Evolutionary conservation across 2,329 filamentous ascomycete genomes (phyloP), one percentile per base, ranked within the genome.

Genomic region (Zarea fungicola): DNA sequence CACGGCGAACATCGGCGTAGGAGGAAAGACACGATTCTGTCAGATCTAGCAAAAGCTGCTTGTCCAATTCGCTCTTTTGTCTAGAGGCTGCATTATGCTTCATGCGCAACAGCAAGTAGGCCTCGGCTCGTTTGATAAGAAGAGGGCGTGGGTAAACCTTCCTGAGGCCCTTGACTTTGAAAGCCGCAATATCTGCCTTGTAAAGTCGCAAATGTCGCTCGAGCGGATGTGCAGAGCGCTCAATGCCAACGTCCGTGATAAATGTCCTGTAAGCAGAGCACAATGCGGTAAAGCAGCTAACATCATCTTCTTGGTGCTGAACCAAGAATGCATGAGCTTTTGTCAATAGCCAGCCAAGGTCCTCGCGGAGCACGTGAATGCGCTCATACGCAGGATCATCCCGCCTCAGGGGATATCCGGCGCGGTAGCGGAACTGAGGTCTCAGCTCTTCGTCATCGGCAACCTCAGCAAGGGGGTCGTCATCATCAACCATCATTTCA

Each of bases 211-310:
- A 81, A 13, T 97, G 84, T 18, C 93, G 80, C 64, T 99, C 93
- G 9, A 97, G 74, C 2, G 95, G 88, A 64, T 96, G 93, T 0
- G 93, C 92, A 16, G 92, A 96, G 52, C 92, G 80, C 68, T 99
- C 93, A 52, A 96, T 95, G 16, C 95, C 93, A 34, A 99, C 91
- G 60, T 99, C 93, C 2, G 95, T 90, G 60, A 99, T 97, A 90
- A 91, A 99, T 8, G 89, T 93, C 36, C 89, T 80, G 65, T 96
- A 99, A 1, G 92, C 89, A 19, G 87, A 87, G 67, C 96, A 99
- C 2, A 99, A 70, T 1, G 91, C 83, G 21, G 90, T 96, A 69
- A 99, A 99, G 67, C 90, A 96, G 14, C 87, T 83, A 1, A 99
- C 93, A 63, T 99, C 93, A 61, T 99, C 93, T 63, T 97, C 89